These are phyloP conservation scores for Pseudotsuga menziesii DNA, from an alignment of 75 land plant species.

Conservation along the genomic window DNA sequence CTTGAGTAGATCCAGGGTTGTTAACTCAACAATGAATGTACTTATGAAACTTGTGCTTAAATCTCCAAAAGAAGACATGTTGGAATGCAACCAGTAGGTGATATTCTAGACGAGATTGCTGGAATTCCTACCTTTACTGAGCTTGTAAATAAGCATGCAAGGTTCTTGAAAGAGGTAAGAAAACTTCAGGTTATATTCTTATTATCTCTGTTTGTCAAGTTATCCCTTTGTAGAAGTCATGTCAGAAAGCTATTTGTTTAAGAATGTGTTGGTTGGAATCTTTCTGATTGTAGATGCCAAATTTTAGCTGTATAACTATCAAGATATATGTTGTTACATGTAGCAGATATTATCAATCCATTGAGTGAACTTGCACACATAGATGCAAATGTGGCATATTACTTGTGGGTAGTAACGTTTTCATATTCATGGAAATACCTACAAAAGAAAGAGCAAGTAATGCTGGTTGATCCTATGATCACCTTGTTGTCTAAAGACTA, in stretches of 20 bases:
- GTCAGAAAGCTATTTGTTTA: not conserved
- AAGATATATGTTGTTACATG: slow-evolving; percentile 66
- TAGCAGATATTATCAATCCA: slow-evolving; percentile 75
- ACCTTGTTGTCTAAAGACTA: slow-evolving; percentile 86
- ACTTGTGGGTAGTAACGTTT: slow-evolving; percentile 95
- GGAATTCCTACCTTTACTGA: slow-evolving; percentile 66
- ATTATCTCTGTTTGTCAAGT: too few species aligned
- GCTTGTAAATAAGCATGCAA: slow-evolving; percentile 69
- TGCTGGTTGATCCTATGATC: slow-evolving; percentile 89
- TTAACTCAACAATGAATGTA: too few species aligned
- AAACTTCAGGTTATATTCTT: slow-evolving; percentile 65
- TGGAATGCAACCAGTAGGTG: slow-evolving; percentile 41
- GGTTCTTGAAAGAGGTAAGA: slow-evolving; percentile 75
- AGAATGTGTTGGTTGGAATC: not conserved
- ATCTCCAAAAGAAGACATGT: too few species aligned
- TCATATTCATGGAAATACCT: slow-evolving; percentile 92
- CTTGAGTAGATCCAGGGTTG: too few species aligned
- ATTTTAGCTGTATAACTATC: not conserved
- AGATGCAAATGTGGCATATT: slow-evolving; percentile 93
- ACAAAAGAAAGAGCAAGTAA: slow-evolving; percentile 76
- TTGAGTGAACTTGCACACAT: slow-evolving; percentile 83
- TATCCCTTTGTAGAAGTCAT: too few species aligned
- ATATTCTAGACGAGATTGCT: slow-evolving; percentile 42
- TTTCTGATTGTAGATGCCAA: not conserved
- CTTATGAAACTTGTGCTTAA: too few species aligned